These are phyloP conservation scores for Pontederia crassipes DNA, from an alignment of 176 grass and related monocot species.

Conservation along the genomic window DNA sequence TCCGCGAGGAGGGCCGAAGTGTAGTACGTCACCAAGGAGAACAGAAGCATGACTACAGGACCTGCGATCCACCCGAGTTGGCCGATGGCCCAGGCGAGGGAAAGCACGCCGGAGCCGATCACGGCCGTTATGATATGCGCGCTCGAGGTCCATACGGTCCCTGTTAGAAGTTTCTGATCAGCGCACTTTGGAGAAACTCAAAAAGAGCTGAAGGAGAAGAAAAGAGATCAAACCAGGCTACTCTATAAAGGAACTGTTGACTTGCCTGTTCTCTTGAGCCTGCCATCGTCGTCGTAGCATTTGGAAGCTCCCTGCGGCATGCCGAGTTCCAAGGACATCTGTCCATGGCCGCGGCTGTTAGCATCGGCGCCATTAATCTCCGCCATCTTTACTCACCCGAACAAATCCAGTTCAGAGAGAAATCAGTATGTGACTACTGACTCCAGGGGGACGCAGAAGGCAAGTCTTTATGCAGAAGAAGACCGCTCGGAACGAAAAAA, in stretches of 20 bases:
- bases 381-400: background rate
- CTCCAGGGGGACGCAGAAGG: no score
- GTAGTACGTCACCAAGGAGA: constrained; percentile 16
- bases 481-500: no score
- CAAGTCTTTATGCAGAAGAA: no score
- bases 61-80: constrained; percentile 17
- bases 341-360: background rate
- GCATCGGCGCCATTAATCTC: background rate
- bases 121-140: constrained; percentile 15
- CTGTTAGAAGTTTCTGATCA: background rate
- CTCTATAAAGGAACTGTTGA: background rate
- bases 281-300: constrained; percentile 6
- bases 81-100: constrained; percentile 13
- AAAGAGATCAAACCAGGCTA: background rate
- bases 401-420: no score
- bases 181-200: background rate
- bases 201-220: background rate
- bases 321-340: constrained; percentile 2
- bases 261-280: constrained; percentile 7
- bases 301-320: constrained; percentile 1
- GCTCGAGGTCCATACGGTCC: constrained; percentile 5
- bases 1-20: constrained; percentile 11
- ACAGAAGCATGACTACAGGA: constrained; percentile 9
- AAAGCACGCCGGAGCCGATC: constrained; percentile 17
- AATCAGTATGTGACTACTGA: no score